Evolutionary conservation across 768 basidiomycete genomes (phyloP).

Genomic region (Lyophyllum semitale): DNA sequence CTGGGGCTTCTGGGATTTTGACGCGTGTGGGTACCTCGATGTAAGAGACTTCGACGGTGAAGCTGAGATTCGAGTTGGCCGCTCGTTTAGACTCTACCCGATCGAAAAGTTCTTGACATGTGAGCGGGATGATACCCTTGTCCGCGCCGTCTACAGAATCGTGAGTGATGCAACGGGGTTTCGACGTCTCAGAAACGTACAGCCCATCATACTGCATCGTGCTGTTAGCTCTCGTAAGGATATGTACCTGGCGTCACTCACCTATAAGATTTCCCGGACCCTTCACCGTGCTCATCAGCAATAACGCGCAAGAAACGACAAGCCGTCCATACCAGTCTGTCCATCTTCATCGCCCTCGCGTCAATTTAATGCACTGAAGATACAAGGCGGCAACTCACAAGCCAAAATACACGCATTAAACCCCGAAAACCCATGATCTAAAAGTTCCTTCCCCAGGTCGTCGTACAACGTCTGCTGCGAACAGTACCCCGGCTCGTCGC

Average conservation of each 20-base stretch:
- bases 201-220: constrained; percentile 86
- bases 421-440: constrained; percentile 94
- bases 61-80: constrained; percentile 68
- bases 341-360: constrained; percentile 48
- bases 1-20: background rate
- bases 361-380: background rate
- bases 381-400: constrained; percentile 63
- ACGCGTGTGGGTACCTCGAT: constrained; percentile 66
- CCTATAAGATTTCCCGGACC: constrained; percentile 93
- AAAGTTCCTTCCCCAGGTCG: constrained; percentile 89
- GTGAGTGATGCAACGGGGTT: background rate
- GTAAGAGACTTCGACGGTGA: constrained; percentile 97
- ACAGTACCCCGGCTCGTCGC: constrained; percentile 89
- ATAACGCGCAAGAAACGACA: background rate
- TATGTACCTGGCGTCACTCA: constrained; percentile 34
- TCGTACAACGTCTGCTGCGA: constrained; percentile 94
- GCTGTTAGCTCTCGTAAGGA: constrained; percentile 7
- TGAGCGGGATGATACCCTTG: constrained; percentile 97
- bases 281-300: constrained; percentile 35
- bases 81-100: constrained; percentile 71
- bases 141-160: constrained; percentile 79
- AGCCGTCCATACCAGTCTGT: constrained; percentile 71
- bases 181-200: constrained; percentile 48
- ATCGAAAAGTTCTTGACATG: constrained; percentile 89
- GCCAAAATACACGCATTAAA: constrained; percentile 99